Evolutionary conservation across 106 monocot genomes (phyloP).

Genomic region (Allium sativum): DNA sequence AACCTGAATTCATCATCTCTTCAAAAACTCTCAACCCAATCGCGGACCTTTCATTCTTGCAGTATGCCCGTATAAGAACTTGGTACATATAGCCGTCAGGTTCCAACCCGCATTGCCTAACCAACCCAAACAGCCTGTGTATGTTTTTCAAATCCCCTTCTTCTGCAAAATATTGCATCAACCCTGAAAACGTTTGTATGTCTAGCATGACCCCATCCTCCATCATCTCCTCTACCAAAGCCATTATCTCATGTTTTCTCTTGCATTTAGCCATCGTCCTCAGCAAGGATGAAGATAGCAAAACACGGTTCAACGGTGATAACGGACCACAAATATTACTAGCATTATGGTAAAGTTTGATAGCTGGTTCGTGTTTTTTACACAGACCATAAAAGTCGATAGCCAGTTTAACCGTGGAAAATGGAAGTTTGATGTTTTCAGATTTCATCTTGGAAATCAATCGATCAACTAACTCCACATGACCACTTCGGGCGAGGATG

Average conservation of each 20-base stretch:
- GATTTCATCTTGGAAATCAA: slow-evolving; percentile 50
- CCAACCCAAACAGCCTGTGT: slow-evolving; percentile 50
- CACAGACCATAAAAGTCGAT: slow-evolving; percentile 76
- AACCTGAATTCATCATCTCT: slow-evolving; percentile 49
- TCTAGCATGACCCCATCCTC: slow-evolving; percentile 30
- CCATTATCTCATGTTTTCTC: slow-evolving; percentile 37
- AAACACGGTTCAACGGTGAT: slow-evolving; percentile 15
- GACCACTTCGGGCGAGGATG: slow-evolving; percentile 58
- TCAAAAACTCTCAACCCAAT: slow-evolving; percentile 69
- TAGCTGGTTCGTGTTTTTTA: slow-evolving; percentile 49
- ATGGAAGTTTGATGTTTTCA: slow-evolving; percentile 75
- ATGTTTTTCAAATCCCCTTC: slow-evolving; percentile 60
- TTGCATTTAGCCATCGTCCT: slow-evolving; percentile 61
- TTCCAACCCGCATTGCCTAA: slow-evolving; percentile 49
- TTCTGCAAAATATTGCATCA: slow-evolving; percentile 63
- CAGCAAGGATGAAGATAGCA: slow-evolving; percentile 50
- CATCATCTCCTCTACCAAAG: slow-evolving; percentile 60
- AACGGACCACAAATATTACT: slow-evolving; percentile 38
- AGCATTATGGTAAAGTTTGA: slow-evolving; percentile 37
- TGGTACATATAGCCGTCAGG: slow-evolving; percentile 60
- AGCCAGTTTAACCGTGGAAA: slow-evolving; percentile 48
- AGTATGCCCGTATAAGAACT: slow-evolving; percentile 48
- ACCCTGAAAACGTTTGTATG: slow-evolving; percentile 68
- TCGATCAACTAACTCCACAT: slow-evolving; percentile 40
- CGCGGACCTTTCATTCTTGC: slow-evolving; percentile 51